Conservation (phyloP, 176 grass and related monocot species). For the Oryza brachyantha region DNA sequence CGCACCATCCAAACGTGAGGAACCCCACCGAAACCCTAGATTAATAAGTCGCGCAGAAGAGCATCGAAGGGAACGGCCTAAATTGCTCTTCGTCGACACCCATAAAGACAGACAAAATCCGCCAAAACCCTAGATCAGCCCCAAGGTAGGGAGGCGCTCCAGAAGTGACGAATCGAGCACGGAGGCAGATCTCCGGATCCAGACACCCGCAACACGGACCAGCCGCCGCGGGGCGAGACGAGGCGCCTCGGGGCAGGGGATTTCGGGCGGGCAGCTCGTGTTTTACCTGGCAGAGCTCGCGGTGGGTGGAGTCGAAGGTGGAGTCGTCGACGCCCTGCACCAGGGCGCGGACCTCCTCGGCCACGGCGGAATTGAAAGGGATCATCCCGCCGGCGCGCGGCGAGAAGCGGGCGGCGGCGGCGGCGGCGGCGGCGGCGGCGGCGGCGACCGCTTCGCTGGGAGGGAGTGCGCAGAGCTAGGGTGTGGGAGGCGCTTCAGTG, state of each 20-base stretch:
- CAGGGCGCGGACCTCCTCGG: slow-evolving; percentile 63
- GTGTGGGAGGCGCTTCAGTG: neutral
- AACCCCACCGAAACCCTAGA: slow-evolving; percentile 4
- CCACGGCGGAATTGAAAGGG: slow-evolving; percentile 49
- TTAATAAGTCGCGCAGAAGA: neutral
- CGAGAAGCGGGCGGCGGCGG: slow-evolving; percentile 16
- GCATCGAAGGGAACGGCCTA: neutral
- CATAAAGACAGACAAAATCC: neutral
- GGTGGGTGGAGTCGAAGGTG: slow-evolving; percentile 42
- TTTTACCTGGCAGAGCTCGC: slow-evolving; percentile 59
- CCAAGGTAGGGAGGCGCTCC: neutral
- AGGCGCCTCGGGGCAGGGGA: neutral
- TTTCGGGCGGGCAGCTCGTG: neutral
- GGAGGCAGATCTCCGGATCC: slow-evolving; percentile 22
- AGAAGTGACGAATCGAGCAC: neutral
- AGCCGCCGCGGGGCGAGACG: neutral
- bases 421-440: too few relatives aligned
- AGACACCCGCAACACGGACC: slow-evolving; percentile 13
- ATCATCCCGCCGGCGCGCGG: slow-evolving; percentile 47
- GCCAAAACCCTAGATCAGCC: slow-evolving; percentile 33
- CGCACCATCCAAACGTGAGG: neutral
- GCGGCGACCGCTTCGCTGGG: too few relatives aligned
- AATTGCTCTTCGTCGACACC: neutral
- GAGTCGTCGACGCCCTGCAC: slow-evolving; percentile 51
- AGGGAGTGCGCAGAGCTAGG: too few relatives aligned